Evolutionary conservation across 2,329 filamentous ascomycete genomes (phyloP).

Genomic region (Pleomassaria siparia): DNA sequence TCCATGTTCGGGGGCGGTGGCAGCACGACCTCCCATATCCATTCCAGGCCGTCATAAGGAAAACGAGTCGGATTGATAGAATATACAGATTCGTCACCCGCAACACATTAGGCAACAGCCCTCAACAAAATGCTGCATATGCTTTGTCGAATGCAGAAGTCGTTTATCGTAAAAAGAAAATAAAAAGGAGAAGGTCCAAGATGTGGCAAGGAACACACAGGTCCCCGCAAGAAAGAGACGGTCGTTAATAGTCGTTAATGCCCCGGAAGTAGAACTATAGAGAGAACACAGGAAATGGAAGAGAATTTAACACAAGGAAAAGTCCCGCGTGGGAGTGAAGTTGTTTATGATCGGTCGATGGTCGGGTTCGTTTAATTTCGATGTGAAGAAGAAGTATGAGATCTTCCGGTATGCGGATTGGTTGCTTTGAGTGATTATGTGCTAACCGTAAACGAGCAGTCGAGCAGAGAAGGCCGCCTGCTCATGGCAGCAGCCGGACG

Average conservation of each 20-base stretch:
- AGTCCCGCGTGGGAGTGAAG: conserved; percentile 17
- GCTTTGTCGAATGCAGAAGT: conserved; percentile 38
- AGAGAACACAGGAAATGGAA: conserved; percentile 35
- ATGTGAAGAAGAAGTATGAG: not conserved
- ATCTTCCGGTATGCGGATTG: conserved; percentile 13
- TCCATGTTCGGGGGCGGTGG: conserved; percentile 9
- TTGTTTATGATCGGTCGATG: conserved; percentile 9
- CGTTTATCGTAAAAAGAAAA: conserved; percentile 36
- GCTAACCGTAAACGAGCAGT: conserved; percentile 11
- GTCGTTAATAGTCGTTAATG: conserved; percentile 42
- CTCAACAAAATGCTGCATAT: conserved; percentile 26
- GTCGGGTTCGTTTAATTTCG: conserved; percentile 6
- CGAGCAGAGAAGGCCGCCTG: conserved; percentile 19
- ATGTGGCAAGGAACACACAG: conserved; percentile 23
- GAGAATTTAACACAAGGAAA: conserved; percentile 35
- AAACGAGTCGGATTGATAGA: conserved; percentile 27
- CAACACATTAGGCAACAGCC: conserved; percentile 30
- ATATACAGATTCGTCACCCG: conserved; percentile 41
- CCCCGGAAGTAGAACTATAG: conserved; percentile 31
- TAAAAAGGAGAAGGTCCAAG: conserved; percentile 29
- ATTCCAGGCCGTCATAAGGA: conserved; percentile 25
- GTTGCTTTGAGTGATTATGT: conserved; percentile 3
- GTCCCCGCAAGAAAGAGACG: conserved; percentile 27
- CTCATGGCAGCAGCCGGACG: conserved; percentile 20
- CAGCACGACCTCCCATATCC: conserved; percentile 21